Evolutionary conservation across 306 rosid species (phyloP).

Genomic region (Gastrolobium bilobum): DNA sequence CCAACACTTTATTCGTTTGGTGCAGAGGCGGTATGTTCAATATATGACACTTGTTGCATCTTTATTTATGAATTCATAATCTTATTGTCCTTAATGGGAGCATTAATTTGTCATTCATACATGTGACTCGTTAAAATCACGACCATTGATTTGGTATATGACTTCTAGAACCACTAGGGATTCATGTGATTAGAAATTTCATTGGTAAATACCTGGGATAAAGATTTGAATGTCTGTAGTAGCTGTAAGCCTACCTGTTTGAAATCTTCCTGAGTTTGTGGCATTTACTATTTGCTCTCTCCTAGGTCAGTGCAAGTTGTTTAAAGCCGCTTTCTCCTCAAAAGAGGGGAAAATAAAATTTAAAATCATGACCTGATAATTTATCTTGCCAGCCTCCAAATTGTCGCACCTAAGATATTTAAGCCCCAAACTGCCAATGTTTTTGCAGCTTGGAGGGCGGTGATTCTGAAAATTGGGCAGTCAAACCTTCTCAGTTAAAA

Average conservation of each 20-base stretch:
- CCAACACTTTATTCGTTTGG: constrained; percentile 95
- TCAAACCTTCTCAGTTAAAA: background rate
- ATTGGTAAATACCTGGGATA: constrained; percentile 1
- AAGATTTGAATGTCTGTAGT: constrained; percentile 33
- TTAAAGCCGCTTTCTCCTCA: background rate
- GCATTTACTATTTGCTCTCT: constrained; percentile 22
- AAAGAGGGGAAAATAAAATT: background rate
- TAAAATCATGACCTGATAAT: background rate
- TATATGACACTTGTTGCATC: constrained; percentile 27
- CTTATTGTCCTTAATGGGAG: constrained; percentile 33
- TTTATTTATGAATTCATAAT: constrained; percentile 36
- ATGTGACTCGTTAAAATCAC: constrained; percentile 13
- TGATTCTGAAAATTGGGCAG: constrained; percentile 3
- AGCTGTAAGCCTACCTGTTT: constrained; percentile 21
- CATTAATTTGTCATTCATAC: constrained; percentile 11
- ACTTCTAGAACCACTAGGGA: constrained; percentile 33
- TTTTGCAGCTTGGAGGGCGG: background rate
- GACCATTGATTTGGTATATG: constrained; percentile 41
- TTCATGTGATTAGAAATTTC: constrained; percentile 33
- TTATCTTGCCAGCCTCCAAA: constrained; percentile 15
- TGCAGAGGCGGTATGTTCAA: constrained; percentile 87
- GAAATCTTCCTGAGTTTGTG: constrained; percentile 5
- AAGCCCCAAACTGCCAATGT: background rate
- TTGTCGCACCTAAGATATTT: background rate
- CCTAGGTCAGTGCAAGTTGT: background rate